Base-by-base conservation (phyloP, 78 protist genomes). In the Dictyostelium firmibasis region DNA sequence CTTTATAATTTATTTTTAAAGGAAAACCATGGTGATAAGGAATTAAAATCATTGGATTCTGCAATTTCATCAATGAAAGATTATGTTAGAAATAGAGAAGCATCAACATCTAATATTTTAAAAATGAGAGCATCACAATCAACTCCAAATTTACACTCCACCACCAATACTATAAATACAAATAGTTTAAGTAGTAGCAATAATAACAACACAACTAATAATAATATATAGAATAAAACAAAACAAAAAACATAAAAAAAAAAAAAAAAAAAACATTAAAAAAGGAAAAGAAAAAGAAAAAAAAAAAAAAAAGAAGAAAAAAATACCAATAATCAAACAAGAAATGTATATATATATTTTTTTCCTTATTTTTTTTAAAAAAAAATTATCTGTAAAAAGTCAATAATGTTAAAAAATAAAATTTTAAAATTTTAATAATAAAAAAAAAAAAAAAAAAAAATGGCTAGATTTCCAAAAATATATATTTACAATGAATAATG, bases 81-180 rank as follows among this genome's bases (percentile, higher is more conserved):
- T 67, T 88, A 88, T 79, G 93, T 88, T 23, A 78, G 44, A 69
- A 88, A 88, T 79, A 88, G 93, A 88, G 93, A 79, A 31, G 77
- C 27, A 16, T 88, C 93, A 31, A 67, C 53, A 27, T 41, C 76
- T 0, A 85, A 85, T 72, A 20, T 81, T 43, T 44, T 44, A 47
- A 74, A 75, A 78, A 44, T 44, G 36, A 83, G 87, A 83, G n/a
- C 85, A 81, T 64, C 87, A 31, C 87, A 81, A 50, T 81, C 93
- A 88, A 67, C 92, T 4, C 81, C 92, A 11, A 86, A 86, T 86
- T 27, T 86, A 74, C 53, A 36, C 13, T 67, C 76, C 10, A 13
- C 27, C 35, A 82, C n/a, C 13, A 62, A 25, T 41, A 67, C 14
- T 60, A n/a, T 5, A 60, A 60, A 60, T 60, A 47, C 57, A 47